Evolutionary conservation across 2,329 filamentous ascomycete genomes (phyloP).

Genomic region (Cordyceps pruinosa): DNA sequence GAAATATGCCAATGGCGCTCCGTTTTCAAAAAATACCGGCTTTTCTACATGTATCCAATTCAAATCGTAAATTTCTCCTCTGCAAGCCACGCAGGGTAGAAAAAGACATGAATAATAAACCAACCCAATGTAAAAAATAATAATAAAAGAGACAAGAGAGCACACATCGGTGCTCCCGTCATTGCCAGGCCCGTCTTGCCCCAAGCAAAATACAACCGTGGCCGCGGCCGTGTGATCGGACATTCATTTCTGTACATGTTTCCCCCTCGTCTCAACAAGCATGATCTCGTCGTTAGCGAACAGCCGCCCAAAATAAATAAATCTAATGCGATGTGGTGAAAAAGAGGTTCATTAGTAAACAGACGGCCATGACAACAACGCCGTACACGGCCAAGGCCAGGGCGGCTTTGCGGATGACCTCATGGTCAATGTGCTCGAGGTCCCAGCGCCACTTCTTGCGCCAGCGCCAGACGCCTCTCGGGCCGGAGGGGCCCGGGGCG

Average conservation of each 20-base stretch:
- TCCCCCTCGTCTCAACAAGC: background rate
- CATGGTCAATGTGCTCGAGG: conserved; percentile 56
- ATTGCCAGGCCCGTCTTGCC: too few species aligned
- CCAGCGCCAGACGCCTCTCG: conserved; percentile 39
- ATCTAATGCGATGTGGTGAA: conserved; percentile 58
- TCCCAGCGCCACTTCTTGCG: conserved; percentile 53
- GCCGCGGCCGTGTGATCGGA: background rate
- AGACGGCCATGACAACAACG: conserved; percentile 79
- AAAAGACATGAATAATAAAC: background rate
- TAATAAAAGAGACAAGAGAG: background rate
- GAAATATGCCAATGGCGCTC: conserved; percentile 6
- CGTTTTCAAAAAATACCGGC: background rate
- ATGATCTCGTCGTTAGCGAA: background rate
- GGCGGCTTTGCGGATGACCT: conserved; percentile 63
- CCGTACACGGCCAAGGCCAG: conserved; percentile 78
- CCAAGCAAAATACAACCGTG: background rate
- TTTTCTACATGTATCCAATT: conserved; percentile 11
- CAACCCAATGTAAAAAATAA: background rate
- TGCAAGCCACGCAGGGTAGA: background rate
- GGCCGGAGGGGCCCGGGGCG: conserved; percentile 29
- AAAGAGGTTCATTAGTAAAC: conserved; percentile 77
- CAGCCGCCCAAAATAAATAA: background rate
- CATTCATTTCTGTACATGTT: conserved; percentile 3
- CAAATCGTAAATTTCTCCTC: conserved; percentile 3
- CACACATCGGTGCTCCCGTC: background rate